Evolutionary conservation across 1,284 basidiomycete species (phyloP), one percentile per base, ranked within the genome.

Genomic region (Ganoderma boninense): DNA sequence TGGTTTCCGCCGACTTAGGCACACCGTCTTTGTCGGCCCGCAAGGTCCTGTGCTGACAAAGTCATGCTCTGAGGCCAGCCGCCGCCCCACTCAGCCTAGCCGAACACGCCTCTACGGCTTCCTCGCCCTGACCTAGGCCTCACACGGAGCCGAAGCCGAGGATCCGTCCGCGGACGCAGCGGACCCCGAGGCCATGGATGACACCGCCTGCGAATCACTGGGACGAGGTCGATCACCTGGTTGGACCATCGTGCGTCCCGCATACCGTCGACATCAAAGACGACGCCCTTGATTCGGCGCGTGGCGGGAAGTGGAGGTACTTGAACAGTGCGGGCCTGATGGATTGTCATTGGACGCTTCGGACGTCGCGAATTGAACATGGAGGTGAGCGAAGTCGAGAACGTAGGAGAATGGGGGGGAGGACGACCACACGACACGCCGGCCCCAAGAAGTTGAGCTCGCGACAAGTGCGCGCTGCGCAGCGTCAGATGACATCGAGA

Each of bases 321-420:
- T 97, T 97, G 87, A 92, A 97, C 38, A 95, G 96, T 80, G 96
- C 94, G 14, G 94, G 94, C 94, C 94, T 95, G 77, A 78, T 63
- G 67, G 38, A 29, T 29, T n/a, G n/a, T n/a, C n/a, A 32, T 56
- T 29, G 16, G 26, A 35, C 20, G 4, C 49, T 4, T 56, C 29
- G 54, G 29, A 56, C 29, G 18, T 11, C 29, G 54, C 54, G 29
- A 49, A 20, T 23, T 38, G 35, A 23, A 23, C 4, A 20, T 10
- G 46, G n/a, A 29, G 26, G 26, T 20, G 46, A 6, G 4, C 20
- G 42, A 43, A 4, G 35, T 38, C 29, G 54, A 56, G 29, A 29
- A 56, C 29, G 35, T 4, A 38, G 35, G 29, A 56, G 23, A 10
- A 10, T 4, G 46, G 8, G 8, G 35, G 29, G 26, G 26, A 61